phyloP scores from a whole-genome alignment of 2,329 filamentous ascomycete genomes.

The Botrytis pseudocinerea region DNA sequence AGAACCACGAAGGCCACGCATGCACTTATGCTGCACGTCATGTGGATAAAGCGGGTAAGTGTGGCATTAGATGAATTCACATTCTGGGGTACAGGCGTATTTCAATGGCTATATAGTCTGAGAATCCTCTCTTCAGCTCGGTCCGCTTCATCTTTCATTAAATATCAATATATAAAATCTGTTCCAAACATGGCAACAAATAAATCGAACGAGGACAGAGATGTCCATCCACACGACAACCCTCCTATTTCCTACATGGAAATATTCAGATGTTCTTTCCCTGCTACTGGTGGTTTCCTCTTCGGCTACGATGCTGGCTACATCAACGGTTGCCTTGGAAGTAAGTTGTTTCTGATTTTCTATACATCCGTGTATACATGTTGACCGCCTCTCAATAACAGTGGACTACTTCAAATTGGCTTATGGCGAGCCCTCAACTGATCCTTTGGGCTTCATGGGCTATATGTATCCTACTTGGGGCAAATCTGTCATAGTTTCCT shows the following conservation, averaged over 20 bases:
- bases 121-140: too few species aligned
- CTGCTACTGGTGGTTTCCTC: constrained; percentile 61
- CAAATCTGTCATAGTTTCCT: constrained; percentile 64
- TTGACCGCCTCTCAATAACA: neutral
- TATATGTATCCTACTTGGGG: constrained; percentile 56
- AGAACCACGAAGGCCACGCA: neutral
- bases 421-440: constrained; percentile 7
- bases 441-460: constrained; percentile 26
- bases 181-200: neutral
- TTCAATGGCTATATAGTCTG: neutral
- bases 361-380: neutral
- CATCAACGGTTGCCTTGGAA: constrained; percentile 63
- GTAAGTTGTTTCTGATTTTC: constrained; percentile 45
- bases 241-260: constrained; percentile 68
- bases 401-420: constrained; percentile 21
- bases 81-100: neutral
- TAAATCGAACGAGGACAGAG: constrained; percentile 32
- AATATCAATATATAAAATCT: neutral
- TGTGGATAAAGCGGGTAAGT: neutral
- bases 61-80: neutral
- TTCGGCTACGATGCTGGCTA: constrained; percentile 74
- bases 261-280: constrained; percentile 68
- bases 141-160: neutral
- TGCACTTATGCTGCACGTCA: neutral
- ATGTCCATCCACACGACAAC: constrained; percentile 56